Evolutionary conservation across 1,139 yeast genomes (phyloP).

Genomic region (Pichia sp.): DNA sequence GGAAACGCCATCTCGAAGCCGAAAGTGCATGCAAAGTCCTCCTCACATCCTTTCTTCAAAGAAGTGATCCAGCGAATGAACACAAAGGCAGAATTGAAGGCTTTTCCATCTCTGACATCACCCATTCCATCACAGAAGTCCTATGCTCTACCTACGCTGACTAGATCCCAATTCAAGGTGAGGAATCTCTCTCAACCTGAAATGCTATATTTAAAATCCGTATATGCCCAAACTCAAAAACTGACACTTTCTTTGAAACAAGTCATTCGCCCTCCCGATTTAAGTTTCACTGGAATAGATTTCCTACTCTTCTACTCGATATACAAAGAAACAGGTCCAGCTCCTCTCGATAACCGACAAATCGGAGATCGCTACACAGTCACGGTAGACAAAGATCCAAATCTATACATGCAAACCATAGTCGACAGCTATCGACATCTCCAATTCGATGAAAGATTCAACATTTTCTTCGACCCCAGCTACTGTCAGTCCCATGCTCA

Average conservation of each 20-base stretch:
- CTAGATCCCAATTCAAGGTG: neutral
- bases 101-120: neutral
- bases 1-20: slow-evolving; percentile 2
- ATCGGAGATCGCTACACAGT: neutral
- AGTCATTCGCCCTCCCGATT: neutral
- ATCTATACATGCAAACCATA: neutral
- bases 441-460: slow-evolving; percentile 17
- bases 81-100: neutral
- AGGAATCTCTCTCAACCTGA: neutral
- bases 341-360: no score
- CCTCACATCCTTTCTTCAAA: slow-evolving; percentile 20
- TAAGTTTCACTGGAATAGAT: slow-evolving; percentile 5
- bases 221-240: neutral
- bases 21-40: slow-evolving; percentile 11
- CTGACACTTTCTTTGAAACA: neutral
- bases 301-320: slow-evolving; percentile 7
- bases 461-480: slow-evolving; percentile 16
- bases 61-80: slow-evolving; percentile 10
- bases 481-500: slow-evolving; percentile 3
- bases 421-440: slow-evolving; percentile 1
- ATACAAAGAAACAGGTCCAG: neutral
- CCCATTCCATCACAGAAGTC: neutral
- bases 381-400: slow-evolving; percentile 1
- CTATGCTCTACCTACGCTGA: neutral
- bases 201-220: neutral